phyloP scores from a whole-genome alignment of 345 rosid genomes.

The Citrus hindsii region DNA sequence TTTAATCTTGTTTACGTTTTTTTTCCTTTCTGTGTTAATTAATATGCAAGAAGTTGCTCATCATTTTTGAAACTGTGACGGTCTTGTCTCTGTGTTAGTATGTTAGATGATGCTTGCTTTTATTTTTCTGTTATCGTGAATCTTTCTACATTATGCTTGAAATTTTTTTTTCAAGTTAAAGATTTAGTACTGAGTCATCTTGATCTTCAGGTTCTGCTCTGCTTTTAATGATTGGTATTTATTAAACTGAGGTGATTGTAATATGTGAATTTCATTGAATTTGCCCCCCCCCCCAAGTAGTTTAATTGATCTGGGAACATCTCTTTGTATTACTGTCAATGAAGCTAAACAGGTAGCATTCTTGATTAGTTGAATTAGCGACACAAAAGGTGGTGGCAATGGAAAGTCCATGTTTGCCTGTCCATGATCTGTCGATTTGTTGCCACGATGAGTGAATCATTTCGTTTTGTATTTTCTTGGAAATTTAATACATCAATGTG shows the following conservation, averaged over 20 bases:
- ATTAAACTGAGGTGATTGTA: neutral
- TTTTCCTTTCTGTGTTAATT: neutral
- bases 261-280: neutral
- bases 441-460: neutral
- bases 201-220: neutral
- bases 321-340: neutral
- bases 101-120: neutral
- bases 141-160: neutral
- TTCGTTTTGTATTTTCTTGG: neutral
- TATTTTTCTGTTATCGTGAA: neutral
- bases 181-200: neutral
- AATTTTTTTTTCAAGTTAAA: neutral
- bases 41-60: neutral
- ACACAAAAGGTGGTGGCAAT: neutral
- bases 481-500: neutral
- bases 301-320: neutral
- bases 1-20: neutral
- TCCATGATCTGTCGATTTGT: neutral
- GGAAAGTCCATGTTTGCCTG: neutral
- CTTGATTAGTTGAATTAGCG: neutral
- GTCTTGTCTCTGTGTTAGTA: neutral
- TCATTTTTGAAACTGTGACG: slow-evolving; percentile 2
- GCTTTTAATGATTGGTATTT: neutral
- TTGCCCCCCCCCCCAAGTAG: neutral
- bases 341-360: neutral